Conservation (phyloP, 768 basidiomycete genomes). For the Pholiota conissans region DNA sequence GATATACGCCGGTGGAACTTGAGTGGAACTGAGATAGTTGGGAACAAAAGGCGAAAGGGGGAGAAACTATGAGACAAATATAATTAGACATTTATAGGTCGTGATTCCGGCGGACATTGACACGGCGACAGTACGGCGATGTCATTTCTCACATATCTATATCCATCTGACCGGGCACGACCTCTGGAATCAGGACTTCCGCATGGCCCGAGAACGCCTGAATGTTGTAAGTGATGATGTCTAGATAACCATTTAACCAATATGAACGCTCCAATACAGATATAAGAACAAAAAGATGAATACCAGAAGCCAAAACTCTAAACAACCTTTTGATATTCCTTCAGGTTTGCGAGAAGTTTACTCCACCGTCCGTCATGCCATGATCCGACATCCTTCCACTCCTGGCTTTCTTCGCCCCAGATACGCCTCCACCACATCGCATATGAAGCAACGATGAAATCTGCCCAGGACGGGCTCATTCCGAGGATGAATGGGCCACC, state of each 20-base stretch:
- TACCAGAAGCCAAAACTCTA: not conserved
- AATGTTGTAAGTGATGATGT: not conserved
- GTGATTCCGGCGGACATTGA: not conserved
- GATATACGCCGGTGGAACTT: not conserved
- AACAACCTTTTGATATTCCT: slow-evolving; percentile 26
- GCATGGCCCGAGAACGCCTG: not conserved
- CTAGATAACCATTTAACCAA: not conserved
- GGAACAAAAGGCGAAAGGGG: not conserved
- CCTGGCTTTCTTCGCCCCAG: slow-evolving; percentile 35
- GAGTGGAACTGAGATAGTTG: too few species aligned
- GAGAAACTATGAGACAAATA: not conserved
- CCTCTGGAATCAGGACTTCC: not conserved
- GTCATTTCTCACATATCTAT: not conserved
- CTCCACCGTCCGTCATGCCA: slow-evolving; percentile 44
- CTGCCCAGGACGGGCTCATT: slow-evolving; percentile 35
- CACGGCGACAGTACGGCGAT: not conserved
- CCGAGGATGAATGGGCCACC: slow-evolving; percentile 38
- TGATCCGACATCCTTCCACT: slow-evolving; percentile 39
- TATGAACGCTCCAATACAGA: not conserved
- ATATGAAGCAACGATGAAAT: slow-evolving; percentile 35
- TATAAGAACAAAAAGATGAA: not conserved
- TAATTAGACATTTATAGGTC: slow-evolving; percentile 1
- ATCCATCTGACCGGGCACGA: not conserved
- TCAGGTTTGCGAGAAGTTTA: slow-evolving; percentile 25
- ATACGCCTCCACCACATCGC: slow-evolving; percentile 31